Conservation (phyloP, 139 green algal species). For the Closterium sp. region DNA sequence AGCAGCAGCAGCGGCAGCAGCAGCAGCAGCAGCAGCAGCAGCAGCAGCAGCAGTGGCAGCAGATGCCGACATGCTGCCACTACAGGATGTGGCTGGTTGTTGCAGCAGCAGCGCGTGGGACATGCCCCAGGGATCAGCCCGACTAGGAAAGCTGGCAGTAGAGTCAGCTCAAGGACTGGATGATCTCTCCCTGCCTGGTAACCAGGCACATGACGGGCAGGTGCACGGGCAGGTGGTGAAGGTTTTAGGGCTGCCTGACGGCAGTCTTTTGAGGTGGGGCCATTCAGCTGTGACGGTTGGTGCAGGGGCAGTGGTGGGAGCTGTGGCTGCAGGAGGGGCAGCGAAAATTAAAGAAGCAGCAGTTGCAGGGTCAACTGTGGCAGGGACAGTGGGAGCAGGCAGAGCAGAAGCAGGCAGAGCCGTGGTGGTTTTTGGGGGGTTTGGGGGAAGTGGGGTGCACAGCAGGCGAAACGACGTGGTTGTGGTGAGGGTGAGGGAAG, state of each 20-base stretch:
- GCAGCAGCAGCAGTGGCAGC: slow-evolving; percentile 10
- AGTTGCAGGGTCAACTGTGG: not conserved
- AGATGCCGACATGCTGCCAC: not conserved
- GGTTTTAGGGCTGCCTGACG: not conserved
- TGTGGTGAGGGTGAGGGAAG: not conserved
- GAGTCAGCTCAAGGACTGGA: not conserved
- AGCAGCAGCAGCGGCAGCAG: slow-evolving; percentile 2
- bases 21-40: not conserved
- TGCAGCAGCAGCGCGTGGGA: not conserved
- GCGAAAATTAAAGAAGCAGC: not conserved
- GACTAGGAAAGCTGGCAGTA: too few species aligned
- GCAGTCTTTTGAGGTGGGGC: slow-evolving; percentile 20
- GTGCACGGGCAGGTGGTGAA: slow-evolving; percentile 12
- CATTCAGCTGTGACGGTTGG: slow-evolving; percentile 10
- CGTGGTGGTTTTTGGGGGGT: slow-evolving; percentile 29
- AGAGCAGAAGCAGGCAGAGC: not conserved
- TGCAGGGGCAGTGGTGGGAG: not conserved
- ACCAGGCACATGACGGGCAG: not conserved
- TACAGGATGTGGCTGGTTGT: not conserved
- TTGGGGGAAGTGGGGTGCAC: slow-evolving; percentile 3
- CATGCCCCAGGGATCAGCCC: not conserved
- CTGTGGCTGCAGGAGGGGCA: not conserved
- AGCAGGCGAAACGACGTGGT: not conserved
- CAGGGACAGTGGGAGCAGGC: not conserved
- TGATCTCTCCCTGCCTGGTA: not conserved